Conservation (phyloP, 306 rosid genomes). For the Rosa chinensis region DNA sequence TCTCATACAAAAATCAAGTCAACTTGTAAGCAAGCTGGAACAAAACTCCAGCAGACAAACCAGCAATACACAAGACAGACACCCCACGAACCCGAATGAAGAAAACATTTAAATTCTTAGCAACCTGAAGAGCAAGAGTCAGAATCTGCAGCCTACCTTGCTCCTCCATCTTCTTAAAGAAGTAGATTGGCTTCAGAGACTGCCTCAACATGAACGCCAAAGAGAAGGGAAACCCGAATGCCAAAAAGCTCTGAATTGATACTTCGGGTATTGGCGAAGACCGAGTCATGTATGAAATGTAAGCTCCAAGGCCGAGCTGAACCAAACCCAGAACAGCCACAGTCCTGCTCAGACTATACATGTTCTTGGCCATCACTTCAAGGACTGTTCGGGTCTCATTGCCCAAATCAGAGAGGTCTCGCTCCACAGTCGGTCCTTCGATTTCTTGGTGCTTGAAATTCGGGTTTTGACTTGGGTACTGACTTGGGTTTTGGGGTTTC, state of each 20-base stretch:
- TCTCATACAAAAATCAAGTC: constrained; percentile 1
- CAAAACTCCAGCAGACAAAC: constrained; percentile 45
- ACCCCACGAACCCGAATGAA: constrained; percentile 57
- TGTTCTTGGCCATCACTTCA: constrained; percentile 53
- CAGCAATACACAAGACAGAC: constrained; percentile 49
- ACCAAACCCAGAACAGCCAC: constrained; percentile 54
- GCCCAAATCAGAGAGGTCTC: constrained; percentile 63
- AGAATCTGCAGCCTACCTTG: constrained; percentile 66
- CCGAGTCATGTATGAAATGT: constrained; percentile 50
- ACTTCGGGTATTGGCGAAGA: constrained; percentile 43
- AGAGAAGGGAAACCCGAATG: constrained; percentile 71
- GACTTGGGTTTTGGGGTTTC: constrained; percentile 34
- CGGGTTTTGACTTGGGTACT: constrained; percentile 60
- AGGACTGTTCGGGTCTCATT: constrained; percentile 64
- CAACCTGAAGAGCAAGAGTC: constrained; percentile 60
- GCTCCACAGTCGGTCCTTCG: constrained; percentile 93
- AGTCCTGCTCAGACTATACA: constrained; percentile 54
- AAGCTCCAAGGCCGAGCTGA: constrained; percentile 76
- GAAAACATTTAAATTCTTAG: constrained; percentile 58
- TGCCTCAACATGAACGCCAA: constrained; percentile 73
- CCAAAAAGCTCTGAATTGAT: constrained; percentile 61
- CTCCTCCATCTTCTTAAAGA: constrained; percentile 67
- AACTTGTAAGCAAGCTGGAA: constrained; percentile 45
- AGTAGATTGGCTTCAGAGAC: constrained; percentile 54
- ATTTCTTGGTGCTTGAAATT: constrained; percentile 90